Evolutionary conservation across 140 eudicot genomes (phyloP).

Genomic region (Stevia rebaudiana): DNA sequence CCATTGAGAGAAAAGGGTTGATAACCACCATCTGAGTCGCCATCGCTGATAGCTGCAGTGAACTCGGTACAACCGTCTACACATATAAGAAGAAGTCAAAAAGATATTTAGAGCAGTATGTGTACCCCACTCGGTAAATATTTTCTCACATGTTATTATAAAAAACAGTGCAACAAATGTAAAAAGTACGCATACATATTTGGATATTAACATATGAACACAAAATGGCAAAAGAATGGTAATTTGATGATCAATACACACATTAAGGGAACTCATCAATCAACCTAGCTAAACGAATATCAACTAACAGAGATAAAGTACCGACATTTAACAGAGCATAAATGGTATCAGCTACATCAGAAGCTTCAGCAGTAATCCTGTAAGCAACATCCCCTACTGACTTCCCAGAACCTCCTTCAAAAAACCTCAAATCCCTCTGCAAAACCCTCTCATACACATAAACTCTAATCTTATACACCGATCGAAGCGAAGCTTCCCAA

Average conservation of each 20-base stretch:
- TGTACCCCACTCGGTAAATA: not conserved
- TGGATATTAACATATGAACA: not conserved
- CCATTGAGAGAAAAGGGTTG: conserved; percentile 63
- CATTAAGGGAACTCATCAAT: not conserved
- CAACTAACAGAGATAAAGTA: not conserved
- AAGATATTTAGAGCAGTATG: not conserved
- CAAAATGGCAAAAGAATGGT: not conserved
- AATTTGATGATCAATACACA: not conserved
- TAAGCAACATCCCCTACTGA: conserved; percentile 73
- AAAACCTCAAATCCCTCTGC: conserved; percentile 78
- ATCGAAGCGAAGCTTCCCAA: conserved; percentile 76
- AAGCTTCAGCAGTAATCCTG: conserved; percentile 84
- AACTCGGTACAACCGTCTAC: conserved; percentile 78
- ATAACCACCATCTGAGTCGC: conserved; percentile 78
- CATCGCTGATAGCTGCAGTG: conserved; percentile 79
- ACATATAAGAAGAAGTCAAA: conserved; percentile 12
- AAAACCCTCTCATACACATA: conserved; percentile 69
- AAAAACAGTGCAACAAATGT: not conserved
- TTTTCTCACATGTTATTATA: not conserved
- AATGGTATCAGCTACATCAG: conserved; percentile 82
- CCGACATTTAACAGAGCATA: conserved; percentile 63
- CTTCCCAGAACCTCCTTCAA: conserved; percentile 59
- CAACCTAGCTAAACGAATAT: not conserved
- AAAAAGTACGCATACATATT: not conserved
- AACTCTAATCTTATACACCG: conserved; percentile 54